Base-by-base conservation (phyloP, 2,329 filamentous ascomycete genomes). In the Colletotrichum orbiculare region DNA sequence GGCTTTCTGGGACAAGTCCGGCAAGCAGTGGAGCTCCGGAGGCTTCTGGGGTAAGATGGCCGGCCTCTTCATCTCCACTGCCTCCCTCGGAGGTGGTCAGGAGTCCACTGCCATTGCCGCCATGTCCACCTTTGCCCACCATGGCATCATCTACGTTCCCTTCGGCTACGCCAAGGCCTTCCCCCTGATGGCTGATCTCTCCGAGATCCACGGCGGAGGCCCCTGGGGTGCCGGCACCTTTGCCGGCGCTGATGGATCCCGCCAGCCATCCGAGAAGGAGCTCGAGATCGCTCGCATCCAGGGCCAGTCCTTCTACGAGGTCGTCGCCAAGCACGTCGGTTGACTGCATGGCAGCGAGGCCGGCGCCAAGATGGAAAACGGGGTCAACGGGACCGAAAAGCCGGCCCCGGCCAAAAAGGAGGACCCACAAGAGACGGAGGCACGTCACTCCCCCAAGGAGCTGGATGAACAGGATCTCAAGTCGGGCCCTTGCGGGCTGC, bases 141-240 rank as follows among this genome's bases (percentile, higher is more conserved):
- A 98, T 84, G 96, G 96, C 74, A 91, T 98, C 82, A 91, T 96
- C 84, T 98, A 91, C 78, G 94, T 98, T n/a, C 96, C 96, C 53
- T 85, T 98, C 59, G 96, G 96, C 60, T 98, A 97, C 85, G 90
- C 92, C 81, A 92, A 90, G 73, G 82, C 88, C 54, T 97, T 97
- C 76, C 76, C 76, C 66, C 80, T 88, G 69, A 80, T 97, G 69
- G 76, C 89, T 69, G 90, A 94, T 80, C 78, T 97, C 41, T 76
- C 75, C 37, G 94, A 97, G 84, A 85, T 96, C 68, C 92, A 92
- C 77, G 96, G 96, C 74, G 96, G 96, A 67, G 89, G 86, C 67
- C 85, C 96, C 43, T 99, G 96, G 96, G 96, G 95, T 73, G 94
- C 95, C 39, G 96, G 96, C 75, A 97, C 95, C 69, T 96, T 97